phyloP scores from a whole-genome alignment of 768 basidiomycete genomes.

The Neoboletus brunneissimus region DNA sequence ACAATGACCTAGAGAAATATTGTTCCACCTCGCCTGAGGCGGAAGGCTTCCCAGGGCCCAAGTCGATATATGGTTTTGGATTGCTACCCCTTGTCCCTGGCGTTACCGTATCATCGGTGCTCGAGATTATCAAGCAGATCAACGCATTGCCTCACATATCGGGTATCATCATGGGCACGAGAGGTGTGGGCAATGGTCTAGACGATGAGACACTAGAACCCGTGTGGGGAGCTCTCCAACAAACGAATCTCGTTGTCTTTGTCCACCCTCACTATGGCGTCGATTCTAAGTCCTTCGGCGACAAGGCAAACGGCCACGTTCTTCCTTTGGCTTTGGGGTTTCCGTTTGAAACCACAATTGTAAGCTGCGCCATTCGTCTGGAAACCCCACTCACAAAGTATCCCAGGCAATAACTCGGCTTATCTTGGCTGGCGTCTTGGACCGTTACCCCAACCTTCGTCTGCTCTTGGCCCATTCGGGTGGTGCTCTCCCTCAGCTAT shows the following conservation, averaged over 20 bases:
- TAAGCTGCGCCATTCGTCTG: constrained; percentile 36
- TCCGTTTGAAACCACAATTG: constrained; percentile 87
- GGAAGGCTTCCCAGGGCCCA: constrained; percentile 37
- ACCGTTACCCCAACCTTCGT: constrained; percentile 71
- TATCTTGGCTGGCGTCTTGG: constrained; percentile 77
- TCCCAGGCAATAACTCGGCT: constrained; percentile 67
- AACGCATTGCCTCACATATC: constrained; percentile 61
- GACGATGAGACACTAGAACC: constrained; percentile 79
- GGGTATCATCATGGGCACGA: constrained; percentile 80
- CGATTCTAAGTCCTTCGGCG: constrained; percentile 69
- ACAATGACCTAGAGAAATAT: constrained; percentile 74
- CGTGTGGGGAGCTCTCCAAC: constrained; percentile 76
- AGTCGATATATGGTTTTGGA: constrained; percentile 80
- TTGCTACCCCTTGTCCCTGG: constrained; percentile 78
- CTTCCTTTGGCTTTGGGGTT: constrained; percentile 85
- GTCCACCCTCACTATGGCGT: constrained; percentile 88
- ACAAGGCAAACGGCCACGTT: constrained; percentile 80
- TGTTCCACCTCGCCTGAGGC: constrained; percentile 61
- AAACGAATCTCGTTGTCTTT: constrained; percentile 71
- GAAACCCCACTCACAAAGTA: constrained; percentile 5
- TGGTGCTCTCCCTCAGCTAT: constrained; percentile 78
- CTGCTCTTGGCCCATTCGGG: constrained; percentile 86
- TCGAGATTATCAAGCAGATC: constrained; percentile 68
- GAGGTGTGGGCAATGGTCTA: constrained; percentile 72
- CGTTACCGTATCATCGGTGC: constrained; percentile 50